These are phyloP conservation scores for Neofusicoccum kwambonambiense DNA, from an alignment of 2,329 filamentous ascomycete genomes.

Conservation along the genomic window DNA sequence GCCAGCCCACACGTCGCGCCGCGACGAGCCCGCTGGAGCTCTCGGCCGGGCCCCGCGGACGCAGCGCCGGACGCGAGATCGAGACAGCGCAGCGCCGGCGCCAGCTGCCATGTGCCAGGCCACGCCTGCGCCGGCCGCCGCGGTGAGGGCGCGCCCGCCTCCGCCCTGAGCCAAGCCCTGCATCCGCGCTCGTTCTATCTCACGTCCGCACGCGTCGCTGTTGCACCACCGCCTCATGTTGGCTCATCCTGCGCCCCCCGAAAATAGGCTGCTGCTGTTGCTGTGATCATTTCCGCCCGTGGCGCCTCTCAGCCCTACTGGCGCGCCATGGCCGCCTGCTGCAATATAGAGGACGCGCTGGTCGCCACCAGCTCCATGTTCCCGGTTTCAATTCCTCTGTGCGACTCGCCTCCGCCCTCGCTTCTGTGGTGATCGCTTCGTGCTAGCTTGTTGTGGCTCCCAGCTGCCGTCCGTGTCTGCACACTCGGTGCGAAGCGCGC, in stretches of 20 bases:
- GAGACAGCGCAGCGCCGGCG: background rate
- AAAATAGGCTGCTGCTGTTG: background rate
- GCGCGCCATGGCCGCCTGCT: background rate
- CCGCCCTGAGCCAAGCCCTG: background rate
- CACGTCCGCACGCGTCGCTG: background rate
- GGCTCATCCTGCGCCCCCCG: slow-evolving; percentile 6
- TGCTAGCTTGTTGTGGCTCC: background rate
- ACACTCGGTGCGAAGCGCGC: slow-evolving; percentile 2
- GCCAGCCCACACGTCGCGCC: background rate
- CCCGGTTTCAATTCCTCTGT: slow-evolving; percentile 3
- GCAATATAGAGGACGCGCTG: background rate
- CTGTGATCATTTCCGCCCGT: background rate
- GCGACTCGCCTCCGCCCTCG: slow-evolving; percentile 15
- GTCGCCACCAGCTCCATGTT: background rate
- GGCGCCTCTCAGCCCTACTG: slow-evolving; percentile 9
- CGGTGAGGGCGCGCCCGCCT: background rate
- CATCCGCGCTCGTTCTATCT: background rate
- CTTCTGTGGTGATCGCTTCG: slow-evolving; percentile 7
- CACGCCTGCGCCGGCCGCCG: no score
- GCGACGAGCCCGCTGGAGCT: background rate
- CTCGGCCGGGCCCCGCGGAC: no score
- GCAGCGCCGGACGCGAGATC: background rate
- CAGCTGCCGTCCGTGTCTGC: background rate
- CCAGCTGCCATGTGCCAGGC: background rate
- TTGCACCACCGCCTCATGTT: slow-evolving; percentile 15